A percentile compares a stretch with the other conserved stretches of the same genome.
Conservation (phyloP, 1,284 basidiomycete genomes). For the Inonotus obliquus region DNA sequence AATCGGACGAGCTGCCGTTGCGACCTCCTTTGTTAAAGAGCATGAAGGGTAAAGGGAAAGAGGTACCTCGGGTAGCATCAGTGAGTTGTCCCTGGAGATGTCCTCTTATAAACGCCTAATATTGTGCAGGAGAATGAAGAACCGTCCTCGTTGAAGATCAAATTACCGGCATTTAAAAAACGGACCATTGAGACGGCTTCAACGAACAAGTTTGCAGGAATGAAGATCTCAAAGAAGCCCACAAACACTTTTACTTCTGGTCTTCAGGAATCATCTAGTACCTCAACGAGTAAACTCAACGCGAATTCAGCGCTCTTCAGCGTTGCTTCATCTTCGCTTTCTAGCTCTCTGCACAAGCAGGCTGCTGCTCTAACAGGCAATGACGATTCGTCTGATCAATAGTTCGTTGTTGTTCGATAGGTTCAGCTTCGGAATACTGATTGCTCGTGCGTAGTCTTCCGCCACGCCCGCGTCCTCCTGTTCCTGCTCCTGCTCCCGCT, state of each 20-base stretch:
- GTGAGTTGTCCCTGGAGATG: neutral
- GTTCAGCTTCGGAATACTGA: neutral
- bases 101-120: neutral
- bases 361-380: neutral
- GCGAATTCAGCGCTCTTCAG: neutral
- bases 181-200: neutral
- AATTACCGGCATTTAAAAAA: neutral
- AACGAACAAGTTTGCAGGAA: conserved; percentile 5
- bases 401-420: neutral
- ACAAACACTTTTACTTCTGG: neutral
- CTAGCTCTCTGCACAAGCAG: neutral
- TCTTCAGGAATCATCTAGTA: neutral
- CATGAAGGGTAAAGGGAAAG: conserved; percentile 16
- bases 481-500: neutral
- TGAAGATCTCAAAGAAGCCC: conserved; percentile 16
- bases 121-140: neutral
- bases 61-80: neutral
- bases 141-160: neutral
- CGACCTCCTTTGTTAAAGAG: conserved; percentile 1
- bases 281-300: neutral
- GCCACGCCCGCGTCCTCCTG: neutral
- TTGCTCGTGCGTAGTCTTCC: neutral
- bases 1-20: conserved; percentile 21
- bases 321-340: neutral
- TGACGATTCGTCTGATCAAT: neutral